Evolutionary conservation across 176 grass and related monocot genomes (phyloP), one percentile per base, ranked within the genome.

Genomic region (Oryza punctata): DNA sequence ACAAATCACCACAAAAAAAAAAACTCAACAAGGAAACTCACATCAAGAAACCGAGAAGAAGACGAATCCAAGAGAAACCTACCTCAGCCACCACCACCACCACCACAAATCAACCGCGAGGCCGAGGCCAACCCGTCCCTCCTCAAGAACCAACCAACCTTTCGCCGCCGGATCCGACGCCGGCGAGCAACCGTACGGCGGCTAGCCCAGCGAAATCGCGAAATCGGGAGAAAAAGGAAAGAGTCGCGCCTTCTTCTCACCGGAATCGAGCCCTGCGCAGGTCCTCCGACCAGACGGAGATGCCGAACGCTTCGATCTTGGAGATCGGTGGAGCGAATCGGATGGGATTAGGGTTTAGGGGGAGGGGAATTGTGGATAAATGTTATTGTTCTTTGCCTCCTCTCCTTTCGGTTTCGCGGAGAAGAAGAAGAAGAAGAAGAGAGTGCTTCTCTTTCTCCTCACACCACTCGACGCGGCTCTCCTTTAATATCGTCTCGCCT

Each of bases 331-430:
- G 65, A 0, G 57, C 11, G 21, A 73, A 82, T 90, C 63, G 59
- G 3, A 15, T 38, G 29, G 83, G 84, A 32, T 66, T 76, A 83
- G 80, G 75, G 84, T 83, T 90, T 90, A 87, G 35, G 63, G 12
- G 33, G n/a, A 14, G 79, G 35, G 35, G 18, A 85, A 64, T 52
- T 67, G 63, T 30, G 79, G 69, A 69, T 82, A 0, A 14, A 64
- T 64, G 74, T 76, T 72, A 18, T 21, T 57, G 49, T 29, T 72
- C 32, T 6, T 6, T 33, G 30, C 32, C 32, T 26, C 12, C 50
- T 5, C 40, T 50, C 44, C 18, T 45, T 13, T 16, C 1, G 14
- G 3, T 10, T 13, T 16, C 68, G 26, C 63, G 49, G 7, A 54
- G 47, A 49, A 33, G 45, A 33, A 4, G 32, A 37, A 37, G 35